These are phyloP conservation scores for Psilocybe mexicana DNA, from an alignment of 1,284 basidiomycete species.

Conservation along the genomic window DNA sequence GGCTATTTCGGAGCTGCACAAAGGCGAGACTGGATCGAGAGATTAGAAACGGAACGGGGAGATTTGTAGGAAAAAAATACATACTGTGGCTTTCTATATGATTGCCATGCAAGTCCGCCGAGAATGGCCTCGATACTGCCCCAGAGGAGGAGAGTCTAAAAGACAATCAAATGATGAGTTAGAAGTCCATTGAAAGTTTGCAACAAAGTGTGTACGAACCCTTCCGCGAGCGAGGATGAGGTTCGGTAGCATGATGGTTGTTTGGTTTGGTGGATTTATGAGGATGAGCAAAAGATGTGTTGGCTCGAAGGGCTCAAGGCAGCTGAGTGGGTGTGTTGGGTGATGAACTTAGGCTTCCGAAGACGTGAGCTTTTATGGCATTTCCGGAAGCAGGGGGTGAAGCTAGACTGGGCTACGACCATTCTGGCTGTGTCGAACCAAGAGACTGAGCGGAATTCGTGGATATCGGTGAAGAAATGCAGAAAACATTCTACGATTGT, in stretches of 20 bases:
- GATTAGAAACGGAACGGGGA: background rate
- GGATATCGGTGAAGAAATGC: background rate
- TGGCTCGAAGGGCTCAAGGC: background rate
- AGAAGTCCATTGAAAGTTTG: background rate
- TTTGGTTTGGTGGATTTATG: background rate
- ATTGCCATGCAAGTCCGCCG: conserved; percentile 28
- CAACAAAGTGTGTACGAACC: conserved; percentile 19
- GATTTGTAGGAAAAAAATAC: background rate
- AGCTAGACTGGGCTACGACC: conserved; percentile 16
- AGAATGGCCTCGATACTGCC: conserved; percentile 31
- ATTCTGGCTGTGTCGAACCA: conserved; percentile 8
- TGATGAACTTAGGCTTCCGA: background rate
- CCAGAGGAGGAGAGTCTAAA: conserved; percentile 35
- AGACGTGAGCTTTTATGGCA: conserved; percentile 5
- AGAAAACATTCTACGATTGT: background rate
- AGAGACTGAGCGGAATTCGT: background rate
- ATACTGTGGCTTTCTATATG: conserved; percentile 27
- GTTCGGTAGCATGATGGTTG: conserved; percentile 28
- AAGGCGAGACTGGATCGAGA: conserved; percentile 8
- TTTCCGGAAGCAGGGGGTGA: background rate
- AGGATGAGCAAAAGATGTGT: background rate
- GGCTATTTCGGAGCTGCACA: background rate
- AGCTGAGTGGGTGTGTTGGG: conserved; percentile 1
- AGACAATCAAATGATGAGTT: background rate
- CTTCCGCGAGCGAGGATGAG: conserved; percentile 30